Conservation (phyloP, 148 eudicot species). For the Persicaria tinctoria region DNA sequence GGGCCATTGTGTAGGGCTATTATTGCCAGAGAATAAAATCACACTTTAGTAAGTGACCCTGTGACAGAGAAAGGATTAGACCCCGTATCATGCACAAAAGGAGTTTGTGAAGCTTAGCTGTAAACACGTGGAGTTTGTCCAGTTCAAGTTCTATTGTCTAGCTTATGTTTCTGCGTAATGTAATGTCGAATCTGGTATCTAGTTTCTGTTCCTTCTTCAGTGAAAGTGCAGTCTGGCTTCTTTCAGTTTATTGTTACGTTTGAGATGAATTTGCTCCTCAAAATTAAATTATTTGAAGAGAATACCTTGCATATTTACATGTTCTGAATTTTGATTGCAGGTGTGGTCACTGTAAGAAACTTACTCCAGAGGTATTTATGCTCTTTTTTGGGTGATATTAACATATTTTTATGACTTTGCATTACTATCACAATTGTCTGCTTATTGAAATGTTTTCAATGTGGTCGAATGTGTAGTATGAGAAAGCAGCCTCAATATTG, state of each 20-base stretch:
- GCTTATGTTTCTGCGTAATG: too few species aligned
- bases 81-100: too few species aligned
- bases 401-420: not conserved
- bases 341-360: constrained; percentile 69
- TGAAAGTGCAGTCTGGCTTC: too few species aligned
- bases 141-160: too few species aligned
- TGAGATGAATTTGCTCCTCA: not conserved
- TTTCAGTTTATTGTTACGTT: not conserved
- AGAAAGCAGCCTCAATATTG: constrained; percentile 57
- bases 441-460: too few species aligned
- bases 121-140: too few species aligned
- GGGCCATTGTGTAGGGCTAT: not conserved
- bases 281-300: not conserved
- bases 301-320: not conserved
- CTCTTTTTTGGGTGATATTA: not conserved
- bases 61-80: too few species aligned
- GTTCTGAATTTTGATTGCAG: constrained; percentile 18
- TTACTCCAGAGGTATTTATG: constrained; percentile 52
- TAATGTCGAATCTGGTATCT: too few species aligned
- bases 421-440: not conserved
- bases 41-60: too few species aligned
- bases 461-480: constrained; percentile 29
- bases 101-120: too few species aligned
- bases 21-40: not conserved
- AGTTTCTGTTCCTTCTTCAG: too few species aligned